phyloP scores from a whole-genome alignment of 2,329 filamentous ascomycete genomes.

The Penicillium brevicompactum region DNA sequence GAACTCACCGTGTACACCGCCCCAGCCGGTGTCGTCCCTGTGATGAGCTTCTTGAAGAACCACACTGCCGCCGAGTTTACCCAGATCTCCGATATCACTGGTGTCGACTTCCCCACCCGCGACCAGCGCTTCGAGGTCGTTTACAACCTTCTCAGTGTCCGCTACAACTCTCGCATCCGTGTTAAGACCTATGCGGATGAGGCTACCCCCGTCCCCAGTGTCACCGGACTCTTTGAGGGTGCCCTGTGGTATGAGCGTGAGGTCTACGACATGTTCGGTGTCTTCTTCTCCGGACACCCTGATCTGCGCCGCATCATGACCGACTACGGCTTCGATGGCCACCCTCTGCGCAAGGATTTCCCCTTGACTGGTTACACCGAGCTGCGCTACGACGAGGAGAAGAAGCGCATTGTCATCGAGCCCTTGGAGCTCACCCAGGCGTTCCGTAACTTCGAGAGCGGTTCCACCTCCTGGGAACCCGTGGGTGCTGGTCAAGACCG shows the following conservation, averaged over 20 bases:
- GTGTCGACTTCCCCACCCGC: constrained; percentile 92
- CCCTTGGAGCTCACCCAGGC: constrained; percentile 97
- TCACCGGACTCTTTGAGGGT: constrained; percentile 84
- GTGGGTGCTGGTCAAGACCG: constrained; percentile 72
- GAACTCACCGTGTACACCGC: constrained; percentile 94
- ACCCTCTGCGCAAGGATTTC: constrained; percentile 97
- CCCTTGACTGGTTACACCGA: constrained; percentile 97
- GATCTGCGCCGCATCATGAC: constrained; percentile 98
- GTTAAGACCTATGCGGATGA: constrained; percentile 99
- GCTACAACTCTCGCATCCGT: constrained; percentile 93
- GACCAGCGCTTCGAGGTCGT: constrained; percentile 97
- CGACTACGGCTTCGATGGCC: constrained; percentile 97
- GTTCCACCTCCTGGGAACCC: constrained; percentile 71
- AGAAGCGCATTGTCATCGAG: constrained; percentile 98
- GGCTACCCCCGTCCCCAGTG: constrained; percentile 85
- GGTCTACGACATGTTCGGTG: constrained; percentile 95
- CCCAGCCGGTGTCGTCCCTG: constrained; percentile 83
- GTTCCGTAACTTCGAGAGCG: constrained; percentile 97
- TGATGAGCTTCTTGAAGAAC: constrained; percentile 94
- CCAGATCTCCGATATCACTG: constrained; percentile 87
- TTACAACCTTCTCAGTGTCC: constrained; percentile 94
- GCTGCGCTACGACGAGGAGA: constrained; percentile 97
- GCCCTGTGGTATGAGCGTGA: constrained; percentile 99
- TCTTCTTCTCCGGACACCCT: constrained; percentile 94
- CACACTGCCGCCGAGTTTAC: constrained; percentile 98